Percentiles rank a stretch among this genome's conserved stretches.
These are phyloP conservation scores for Camelina hispida DNA, from an alignment of 345 rosid genomes.

Conservation along the genomic window DNA sequence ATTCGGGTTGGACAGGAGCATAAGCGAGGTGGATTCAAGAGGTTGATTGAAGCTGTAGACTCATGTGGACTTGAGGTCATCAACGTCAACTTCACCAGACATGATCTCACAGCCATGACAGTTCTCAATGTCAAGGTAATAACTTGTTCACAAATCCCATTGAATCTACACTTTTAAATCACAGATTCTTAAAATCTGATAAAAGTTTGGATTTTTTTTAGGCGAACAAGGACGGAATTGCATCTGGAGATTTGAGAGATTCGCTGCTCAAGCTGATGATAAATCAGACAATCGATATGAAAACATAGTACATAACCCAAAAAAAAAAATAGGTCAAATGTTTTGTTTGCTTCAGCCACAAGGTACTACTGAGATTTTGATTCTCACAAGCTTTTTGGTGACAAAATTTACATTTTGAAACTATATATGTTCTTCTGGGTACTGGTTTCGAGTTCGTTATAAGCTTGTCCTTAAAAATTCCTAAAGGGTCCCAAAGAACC, in stretches of 20 bases:
- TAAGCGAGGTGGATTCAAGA: conserved; percentile 62
- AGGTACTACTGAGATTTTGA: conserved; percentile 20
- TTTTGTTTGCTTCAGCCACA: conserved; percentile 41
- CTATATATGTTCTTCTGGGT: conserved; percentile 4
- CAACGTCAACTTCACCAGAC: conserved; percentile 73
- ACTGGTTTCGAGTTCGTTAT: conserved; percentile 1
- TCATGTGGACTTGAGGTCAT: conserved; percentile 61
- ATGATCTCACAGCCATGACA: conserved; percentile 53
- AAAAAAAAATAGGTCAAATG: conserved; percentile 1
- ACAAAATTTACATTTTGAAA: conserved; percentile 9
- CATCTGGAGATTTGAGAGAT: conserved; percentile 34
- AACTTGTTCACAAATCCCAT: conserved; percentile 15
- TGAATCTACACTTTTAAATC: not conserved
- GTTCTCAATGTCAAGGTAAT: conserved; percentile 74
- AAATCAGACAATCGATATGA: conserved; percentile 21
- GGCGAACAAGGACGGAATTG: conserved; percentile 32
- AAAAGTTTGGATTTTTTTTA: not conserved
- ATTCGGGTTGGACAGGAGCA: conserved; percentile 55
- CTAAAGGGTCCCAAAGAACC: conserved; percentile 19
- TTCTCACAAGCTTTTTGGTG: conserved; percentile 29
- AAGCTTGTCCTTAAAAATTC: not conserved
- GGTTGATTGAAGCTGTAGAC: conserved; percentile 61
- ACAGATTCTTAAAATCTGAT: conserved; percentile 2
- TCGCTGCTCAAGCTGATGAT: conserved; percentile 30
- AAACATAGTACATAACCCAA: conserved; percentile 20